Base-by-base conservation (phyloP, 2,329 filamentous ascomycete genomes). In the Cadophora sp. region DNA sequence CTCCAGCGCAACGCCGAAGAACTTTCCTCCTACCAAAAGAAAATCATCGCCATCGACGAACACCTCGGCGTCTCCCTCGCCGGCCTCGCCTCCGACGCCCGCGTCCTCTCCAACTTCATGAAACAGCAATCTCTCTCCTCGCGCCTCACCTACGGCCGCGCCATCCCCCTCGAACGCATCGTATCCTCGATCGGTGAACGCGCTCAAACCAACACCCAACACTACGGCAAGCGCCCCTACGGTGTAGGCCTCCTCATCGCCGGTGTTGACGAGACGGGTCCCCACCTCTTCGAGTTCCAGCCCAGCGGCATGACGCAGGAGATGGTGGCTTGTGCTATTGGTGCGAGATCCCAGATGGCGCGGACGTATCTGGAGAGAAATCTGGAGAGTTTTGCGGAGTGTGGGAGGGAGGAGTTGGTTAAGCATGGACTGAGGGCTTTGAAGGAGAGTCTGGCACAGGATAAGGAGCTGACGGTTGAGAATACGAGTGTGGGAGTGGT, bases 31-130 rank as follows among this genome's bases (percentile, higher is more conserved):
- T 99, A 99, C 88, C 96, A 99, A 85, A 97, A 97, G 88, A 99
- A 99, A 86, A 90, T 99, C 79, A 97, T 99, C 82, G 89, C 91
- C 76, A 91, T 99, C 83, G 96, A 99, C 82, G 92, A 95, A 77
- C 96, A 99, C 82, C 91, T 96, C 76, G 96, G 94, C 75, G 90
- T 99, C 77, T 94, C 95, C 77, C 97, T 99, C 77, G 96, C 96
- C 74, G 96, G 96, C 76, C 92, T 99, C 71, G 96, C 96, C 74
- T 97, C 95, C 68, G 96, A 99, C 82, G 96, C 95, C 79, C 96
- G 96, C 78, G 96, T 99, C 76, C 94, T 99, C 76, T 97, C 94
- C 86, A 99, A 99, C 89, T 99, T 97, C 86, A 98, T 99, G 95
- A 98, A 97, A 86, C 94, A 97, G 84, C 96, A 98, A 84, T 97